Percentiles rank a stretch among this genome's conserved stretches.
Conservation (phyloP, 164 flowering plant genomes). For the Aristolochia californica region DNA sequence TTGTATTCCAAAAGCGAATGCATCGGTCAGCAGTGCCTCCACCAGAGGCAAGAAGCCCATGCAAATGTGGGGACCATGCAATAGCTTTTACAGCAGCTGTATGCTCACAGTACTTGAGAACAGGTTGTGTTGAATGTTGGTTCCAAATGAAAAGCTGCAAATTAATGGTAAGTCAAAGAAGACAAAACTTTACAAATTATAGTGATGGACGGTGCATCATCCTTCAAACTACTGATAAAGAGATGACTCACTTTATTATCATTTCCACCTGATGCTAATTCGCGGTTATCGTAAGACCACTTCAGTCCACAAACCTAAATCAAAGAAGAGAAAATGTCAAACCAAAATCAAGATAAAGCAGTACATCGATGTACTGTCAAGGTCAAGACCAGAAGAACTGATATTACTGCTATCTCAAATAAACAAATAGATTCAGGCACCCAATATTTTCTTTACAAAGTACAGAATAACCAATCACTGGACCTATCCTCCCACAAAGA, state of each 20-base stretch:
- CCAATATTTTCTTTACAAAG: too few relatives aligned
- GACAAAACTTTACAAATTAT: neutral
- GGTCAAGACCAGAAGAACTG: too few relatives aligned
- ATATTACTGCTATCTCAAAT: too few relatives aligned
- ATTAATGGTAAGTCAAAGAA: neutral
- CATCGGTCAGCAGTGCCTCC: constrained; percentile 98
- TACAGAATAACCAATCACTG: too few relatives aligned
- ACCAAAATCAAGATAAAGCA: neutral
- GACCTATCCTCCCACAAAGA: too few relatives aligned
- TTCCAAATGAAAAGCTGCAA: constrained; percentile 96
- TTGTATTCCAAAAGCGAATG: constrained; percentile 96
- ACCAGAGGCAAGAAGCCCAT: constrained; percentile 97
- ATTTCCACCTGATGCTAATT: constrained; percentile 97
- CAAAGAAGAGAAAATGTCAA: neutral
- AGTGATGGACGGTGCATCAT: neutral
- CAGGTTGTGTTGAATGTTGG: constrained; percentile 84
- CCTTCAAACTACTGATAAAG: neutral
- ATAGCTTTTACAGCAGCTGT: constrained; percentile 99
- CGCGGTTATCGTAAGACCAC: constrained; percentile 96
- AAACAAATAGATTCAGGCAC: too few relatives aligned
- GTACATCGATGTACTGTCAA: neutral
- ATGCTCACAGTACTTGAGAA: constrained; percentile 82
- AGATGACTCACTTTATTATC: constrained; percentile 62
- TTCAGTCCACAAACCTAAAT: constrained; percentile 90
- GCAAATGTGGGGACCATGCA: constrained; percentile 97